phyloP scores from a whole-genome alignment of 352 stramenopile species.

The Globisporangium yorkense region DNA sequence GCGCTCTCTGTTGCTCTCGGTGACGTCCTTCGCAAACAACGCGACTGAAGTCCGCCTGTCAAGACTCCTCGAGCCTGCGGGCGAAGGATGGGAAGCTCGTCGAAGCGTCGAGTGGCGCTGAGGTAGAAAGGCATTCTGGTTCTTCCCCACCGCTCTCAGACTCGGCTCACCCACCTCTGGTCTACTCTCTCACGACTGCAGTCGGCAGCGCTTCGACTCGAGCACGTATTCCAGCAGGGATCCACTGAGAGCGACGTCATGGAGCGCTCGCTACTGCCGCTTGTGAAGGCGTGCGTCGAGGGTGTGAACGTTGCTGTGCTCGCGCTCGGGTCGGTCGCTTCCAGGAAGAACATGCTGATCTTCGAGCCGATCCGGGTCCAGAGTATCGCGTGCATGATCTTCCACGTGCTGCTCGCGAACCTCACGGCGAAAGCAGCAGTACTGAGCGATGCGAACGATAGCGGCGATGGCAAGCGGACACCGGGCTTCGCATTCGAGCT shows the following conservation, averaged over 20 bases:
- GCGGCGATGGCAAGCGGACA: not conserved
- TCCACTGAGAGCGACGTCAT: constrained; percentile 32
- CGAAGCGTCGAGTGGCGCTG: not conserved
- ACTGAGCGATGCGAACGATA: constrained; percentile 5
- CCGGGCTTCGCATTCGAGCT: constrained; percentile 27
- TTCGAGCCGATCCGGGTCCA: constrained; percentile 25
- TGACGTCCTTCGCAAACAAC: too few relatives aligned
- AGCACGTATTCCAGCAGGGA: constrained; percentile 37
- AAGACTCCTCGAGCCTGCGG: not conserved
- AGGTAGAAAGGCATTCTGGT: not conserved
- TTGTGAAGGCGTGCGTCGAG: constrained; percentile 38
- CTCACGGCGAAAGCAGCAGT: constrained; percentile 23
- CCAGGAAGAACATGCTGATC: constrained; percentile 29
- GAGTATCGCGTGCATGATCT: constrained; percentile 23
- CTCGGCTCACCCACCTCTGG: not conserved
- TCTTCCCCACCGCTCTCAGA: not conserved
- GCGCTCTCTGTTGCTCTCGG: too few relatives aligned
- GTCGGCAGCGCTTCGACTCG: constrained; percentile 20
- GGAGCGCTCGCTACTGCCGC: constrained; percentile 32
- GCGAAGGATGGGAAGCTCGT: not conserved
- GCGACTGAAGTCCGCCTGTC: not conserved
- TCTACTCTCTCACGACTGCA: constrained; percentile 2
- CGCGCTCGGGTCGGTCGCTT: constrained; percentile 29
- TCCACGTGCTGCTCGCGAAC: constrained; percentile 25
- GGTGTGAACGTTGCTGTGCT: constrained; percentile 48